Evolutionary conservation across 2,329 filamentous ascomycete genomes (phyloP).

Genomic region (Penicillium sp.): DNA sequence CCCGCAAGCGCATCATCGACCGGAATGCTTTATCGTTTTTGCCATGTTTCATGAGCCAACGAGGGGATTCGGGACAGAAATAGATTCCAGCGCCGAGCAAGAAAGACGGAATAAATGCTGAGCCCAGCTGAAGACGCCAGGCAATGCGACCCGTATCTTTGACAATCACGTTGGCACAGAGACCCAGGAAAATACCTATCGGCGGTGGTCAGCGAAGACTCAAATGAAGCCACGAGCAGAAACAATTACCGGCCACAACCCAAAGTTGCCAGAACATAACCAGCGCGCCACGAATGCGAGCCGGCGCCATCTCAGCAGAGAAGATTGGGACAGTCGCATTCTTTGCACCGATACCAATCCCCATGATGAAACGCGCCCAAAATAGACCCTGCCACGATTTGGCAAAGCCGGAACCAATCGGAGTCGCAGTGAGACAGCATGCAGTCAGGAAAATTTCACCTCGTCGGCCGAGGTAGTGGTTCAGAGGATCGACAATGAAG

Average conservation of each 20-base stretch:
- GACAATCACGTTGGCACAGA: constrained; percentile 37
- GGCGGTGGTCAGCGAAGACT: constrained; percentile 17
- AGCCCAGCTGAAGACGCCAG: no score
- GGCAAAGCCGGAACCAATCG: constrained; percentile 14
- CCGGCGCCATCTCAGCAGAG: constrained; percentile 50
- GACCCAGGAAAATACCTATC: constrained; percentile 41
- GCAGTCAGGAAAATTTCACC: constrained; percentile 17
- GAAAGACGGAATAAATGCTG: constrained; percentile 33
- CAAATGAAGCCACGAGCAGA: constrained; percentile 32
- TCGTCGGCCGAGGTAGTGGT: constrained; percentile 15
- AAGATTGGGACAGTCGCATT: constrained; percentile 49
- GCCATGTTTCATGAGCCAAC: constrained; percentile 36
- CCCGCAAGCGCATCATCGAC: constrained; percentile 34
- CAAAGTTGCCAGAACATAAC: constrained; percentile 55
- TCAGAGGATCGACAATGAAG: constrained; percentile 22
- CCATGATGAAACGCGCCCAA: constrained; percentile 22
- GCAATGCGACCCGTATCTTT: no score
- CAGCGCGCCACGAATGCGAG: constrained; percentile 49
- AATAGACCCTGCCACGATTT: constrained; percentile 17
- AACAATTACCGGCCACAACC: constrained; percentile 17
- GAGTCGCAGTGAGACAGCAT: constrained; percentile 16
- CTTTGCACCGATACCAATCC: constrained; percentile 34
- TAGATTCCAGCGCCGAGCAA: constrained; percentile 44
- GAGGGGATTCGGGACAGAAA: constrained; percentile 39
- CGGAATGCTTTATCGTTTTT: constrained; percentile 27